Percentiles rank a stretch among this genome's conserved stretches.
These are phyloP conservation scores for Colletotrichum graminicola DNA, from an alignment of 2,329 filamentous ascomycete species.

Conservation along the genomic window DNA sequence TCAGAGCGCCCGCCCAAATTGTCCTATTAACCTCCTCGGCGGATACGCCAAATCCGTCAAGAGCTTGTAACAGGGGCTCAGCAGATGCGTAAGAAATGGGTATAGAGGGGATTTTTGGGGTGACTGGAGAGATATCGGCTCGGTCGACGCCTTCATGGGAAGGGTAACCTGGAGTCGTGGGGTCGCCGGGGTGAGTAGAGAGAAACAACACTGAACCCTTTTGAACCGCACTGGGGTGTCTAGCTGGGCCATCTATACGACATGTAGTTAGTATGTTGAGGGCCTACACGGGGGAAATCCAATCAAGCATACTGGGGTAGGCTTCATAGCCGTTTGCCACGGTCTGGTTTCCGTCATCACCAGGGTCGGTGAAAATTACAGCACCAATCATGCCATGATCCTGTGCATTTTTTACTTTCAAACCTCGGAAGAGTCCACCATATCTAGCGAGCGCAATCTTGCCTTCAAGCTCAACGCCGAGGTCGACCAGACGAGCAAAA, in stretches of 20 bases:
- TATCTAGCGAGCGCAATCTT: slow-evolving; percentile 86
- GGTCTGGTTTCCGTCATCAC: slow-evolving; percentile 80
- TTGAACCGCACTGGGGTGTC: slow-evolving; percentile 83
- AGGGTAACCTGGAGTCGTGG: slow-evolving; percentile 86
- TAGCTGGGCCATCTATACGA: slow-evolving; percentile 70
- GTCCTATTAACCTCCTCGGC: slow-evolving; percentile 73
- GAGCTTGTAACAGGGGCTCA: slow-evolving; percentile 79
- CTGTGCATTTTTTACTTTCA: slow-evolving; percentile 87
- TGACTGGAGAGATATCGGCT: slow-evolving; percentile 69
- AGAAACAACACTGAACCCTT: slow-evolving; percentile 79
- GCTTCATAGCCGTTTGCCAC: slow-evolving; percentile 78
- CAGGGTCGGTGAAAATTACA: slow-evolving; percentile 80
- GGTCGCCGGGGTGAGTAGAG: slow-evolving; percentile 71
- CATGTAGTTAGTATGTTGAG: neutral
- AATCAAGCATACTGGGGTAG: slow-evolving; percentile 66
- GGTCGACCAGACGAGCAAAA: slow-evolving; percentile 76
- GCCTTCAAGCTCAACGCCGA: slow-evolving; percentile 77
- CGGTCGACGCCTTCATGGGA: slow-evolving; percentile 79
- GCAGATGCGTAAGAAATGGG: slow-evolving; percentile 85
- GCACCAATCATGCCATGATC: slow-evolving; percentile 80
- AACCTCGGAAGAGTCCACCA: slow-evolving; percentile 80
- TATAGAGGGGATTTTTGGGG: slow-evolving; percentile 82
- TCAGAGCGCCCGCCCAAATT: slow-evolving; percentile 68
- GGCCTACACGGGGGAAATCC: no score
- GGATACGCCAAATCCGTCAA: slow-evolving; percentile 81